These are phyloP conservation scores for Nothophoma quercina DNA, from an alignment of 2,329 filamentous ascomycete species.

Conservation along the genomic window DNA sequence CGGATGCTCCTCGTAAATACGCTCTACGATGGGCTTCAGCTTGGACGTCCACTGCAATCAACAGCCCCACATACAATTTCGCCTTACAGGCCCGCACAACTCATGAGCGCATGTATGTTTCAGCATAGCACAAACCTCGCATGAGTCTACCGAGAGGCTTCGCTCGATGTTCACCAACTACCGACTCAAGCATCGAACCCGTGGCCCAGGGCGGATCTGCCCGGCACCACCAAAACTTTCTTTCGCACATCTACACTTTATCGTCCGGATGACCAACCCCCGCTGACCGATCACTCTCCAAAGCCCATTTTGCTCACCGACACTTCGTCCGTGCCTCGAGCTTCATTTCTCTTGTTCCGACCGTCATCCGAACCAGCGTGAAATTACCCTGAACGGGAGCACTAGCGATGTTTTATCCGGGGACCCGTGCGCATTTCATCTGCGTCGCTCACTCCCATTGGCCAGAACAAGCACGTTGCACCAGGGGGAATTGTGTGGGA, in stretches of 20 bases:
- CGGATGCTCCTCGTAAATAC: conserved; percentile 40
- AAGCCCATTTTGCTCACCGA: conserved; percentile 13
- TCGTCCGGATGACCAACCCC: conserved; percentile 4
- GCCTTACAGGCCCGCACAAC: conserved; percentile 8
- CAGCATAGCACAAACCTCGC: conserved; percentile 6
- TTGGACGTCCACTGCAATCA: conserved; percentile 10
- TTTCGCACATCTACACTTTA: neutral
- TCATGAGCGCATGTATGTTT: neutral
- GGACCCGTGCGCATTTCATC: conserved; percentile 7
- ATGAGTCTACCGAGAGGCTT: neutral
- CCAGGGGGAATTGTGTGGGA: conserved; percentile 13
- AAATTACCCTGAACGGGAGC: conserved; percentile 4
- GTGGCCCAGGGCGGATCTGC: conserved; percentile 13
- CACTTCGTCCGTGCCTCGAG: conserved; percentile 10
- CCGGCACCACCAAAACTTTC: conserved; percentile 8
- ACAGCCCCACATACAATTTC: conserved; percentile 8
- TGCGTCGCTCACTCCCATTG: conserved; percentile 10
- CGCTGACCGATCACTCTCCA: conserved; percentile 10
- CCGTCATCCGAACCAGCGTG: conserved; percentile 15
- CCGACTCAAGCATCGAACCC: neutral
- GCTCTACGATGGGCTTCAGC: neutral
- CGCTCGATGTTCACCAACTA: neutral
- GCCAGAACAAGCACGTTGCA: neutral
- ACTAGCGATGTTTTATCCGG: conserved; percentile 14
- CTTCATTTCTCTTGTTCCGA: conserved; percentile 20